Evolutionary conservation across 345 rosid genomes (phyloP).

Genomic region (Garcia nutans): DNA sequence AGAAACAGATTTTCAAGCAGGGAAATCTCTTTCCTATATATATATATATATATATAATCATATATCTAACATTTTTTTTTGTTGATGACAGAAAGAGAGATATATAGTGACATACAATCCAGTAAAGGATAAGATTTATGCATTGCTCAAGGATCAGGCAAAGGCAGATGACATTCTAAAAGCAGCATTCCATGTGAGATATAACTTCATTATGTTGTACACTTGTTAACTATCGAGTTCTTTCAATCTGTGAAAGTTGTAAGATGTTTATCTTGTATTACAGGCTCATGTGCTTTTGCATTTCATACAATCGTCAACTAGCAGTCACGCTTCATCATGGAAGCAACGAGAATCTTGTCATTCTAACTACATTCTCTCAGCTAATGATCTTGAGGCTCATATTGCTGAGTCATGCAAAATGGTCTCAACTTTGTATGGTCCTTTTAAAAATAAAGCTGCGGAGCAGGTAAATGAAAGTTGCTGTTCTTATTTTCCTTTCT

Average conservation of each 20-base stretch:
- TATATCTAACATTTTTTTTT: slow-evolving; percentile 20
- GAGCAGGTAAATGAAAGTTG: slow-evolving; percentile 57
- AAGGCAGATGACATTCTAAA: slow-evolving; percentile 85
- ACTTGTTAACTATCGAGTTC: not conserved
- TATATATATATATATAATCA: not conserved
- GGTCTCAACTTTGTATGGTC: slow-evolving; percentile 69
- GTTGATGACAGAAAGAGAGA: slow-evolving; percentile 71
- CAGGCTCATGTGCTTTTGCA: slow-evolving; percentile 96
- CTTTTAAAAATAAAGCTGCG: slow-evolving; percentile 71
- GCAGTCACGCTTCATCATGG: slow-evolving; percentile 26
- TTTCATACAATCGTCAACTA: slow-evolving; percentile 54
- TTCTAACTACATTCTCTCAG: slow-evolving; percentile 30
- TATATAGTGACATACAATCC: slow-evolving; percentile 86
- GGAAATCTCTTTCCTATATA: not conserved
- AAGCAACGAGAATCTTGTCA: slow-evolving; percentile 31
- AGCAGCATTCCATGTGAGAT: slow-evolving; percentile 92
- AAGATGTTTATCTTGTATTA: slow-evolving; percentile 21
- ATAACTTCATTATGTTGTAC: slow-evolving; percentile 3
- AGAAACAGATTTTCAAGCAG: slow-evolving; percentile 10
- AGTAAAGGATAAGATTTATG: slow-evolving; percentile 80
- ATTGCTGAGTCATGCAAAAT: slow-evolving; percentile 78
- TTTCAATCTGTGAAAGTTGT: not conserved
- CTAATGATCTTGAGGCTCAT: slow-evolving; percentile 54
- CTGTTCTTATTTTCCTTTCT: not conserved
- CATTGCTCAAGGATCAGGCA: slow-evolving; percentile 86